Percentiles rank a stretch among this genome's conserved stretches.
Evolutionary conservation across 352 stramenopile genomes (phyloP).

Genomic region (Globisporangium echinulatum): DNA sequence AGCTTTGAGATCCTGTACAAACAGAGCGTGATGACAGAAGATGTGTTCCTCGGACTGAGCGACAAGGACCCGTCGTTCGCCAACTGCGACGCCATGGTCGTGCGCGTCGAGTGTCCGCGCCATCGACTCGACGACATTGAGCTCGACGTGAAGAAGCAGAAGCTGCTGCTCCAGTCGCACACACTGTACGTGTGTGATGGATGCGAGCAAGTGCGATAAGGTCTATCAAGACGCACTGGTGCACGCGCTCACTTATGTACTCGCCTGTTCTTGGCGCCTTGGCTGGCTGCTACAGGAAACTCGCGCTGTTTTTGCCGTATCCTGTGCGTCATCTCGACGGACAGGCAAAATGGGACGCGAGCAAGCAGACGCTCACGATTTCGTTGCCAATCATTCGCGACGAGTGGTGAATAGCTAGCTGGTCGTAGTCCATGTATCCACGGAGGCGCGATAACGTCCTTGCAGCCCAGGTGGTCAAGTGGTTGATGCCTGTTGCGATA

Average conservation of each 20-base stretch:
- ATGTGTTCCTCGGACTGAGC: constrained; percentile 75
- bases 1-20: constrained; percentile 84
- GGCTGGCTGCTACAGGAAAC: constrained; percentile 29
- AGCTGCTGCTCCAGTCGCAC: constrained; percentile 59
- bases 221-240: not conserved
- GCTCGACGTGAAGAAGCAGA: constrained; percentile 74
- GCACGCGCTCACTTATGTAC: too few species aligned
- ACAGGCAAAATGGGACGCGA: constrained; percentile 63
- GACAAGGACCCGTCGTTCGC: constrained; percentile 81
- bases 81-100: constrained; percentile 75
- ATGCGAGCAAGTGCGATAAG: too few species aligned
- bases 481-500: too few species aligned
- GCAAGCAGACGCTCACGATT: constrained; percentile 40
- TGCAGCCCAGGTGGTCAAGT: too few species aligned
- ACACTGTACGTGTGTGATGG: constrained; percentile 29
- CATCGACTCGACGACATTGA: constrained; percentile 72
- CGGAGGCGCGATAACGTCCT: too few species aligned
- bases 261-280: too few species aligned
- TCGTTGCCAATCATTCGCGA: constrained; percentile 70
- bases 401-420: constrained; percentile 39
- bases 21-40: constrained; percentile 82
- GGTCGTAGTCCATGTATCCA: too few species aligned
- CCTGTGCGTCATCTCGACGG: constrained; percentile 65
- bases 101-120: constrained; percentile 59
- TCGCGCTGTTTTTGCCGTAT: constrained; percentile 66